Evolutionary conservation across 2,329 filamentous ascomycete genomes (phyloP).

Genomic region (Sporothrix euskadiensis): DNA sequence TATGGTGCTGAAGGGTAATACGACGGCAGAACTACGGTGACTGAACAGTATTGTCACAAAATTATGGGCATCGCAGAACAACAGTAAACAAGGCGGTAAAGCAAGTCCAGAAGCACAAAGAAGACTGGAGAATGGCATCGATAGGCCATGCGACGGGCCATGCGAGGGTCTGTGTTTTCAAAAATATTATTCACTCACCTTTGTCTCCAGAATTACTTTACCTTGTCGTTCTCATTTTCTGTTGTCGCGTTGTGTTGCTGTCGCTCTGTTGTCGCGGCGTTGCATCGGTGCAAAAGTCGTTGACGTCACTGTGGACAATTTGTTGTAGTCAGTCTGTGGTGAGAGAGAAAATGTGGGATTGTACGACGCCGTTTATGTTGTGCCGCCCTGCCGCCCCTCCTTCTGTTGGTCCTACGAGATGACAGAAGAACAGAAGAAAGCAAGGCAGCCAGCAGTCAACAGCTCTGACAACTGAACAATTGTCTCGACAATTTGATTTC

Average conservation of each 20-base stretch:
- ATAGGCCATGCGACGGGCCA: neutral
- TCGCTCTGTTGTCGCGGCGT: neutral
- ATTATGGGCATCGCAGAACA: no score
- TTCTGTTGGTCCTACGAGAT: neutral
- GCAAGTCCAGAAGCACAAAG: neutral
- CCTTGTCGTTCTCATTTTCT: neutral
- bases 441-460: no score
- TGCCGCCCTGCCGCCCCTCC: neutral
- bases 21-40: neutral
- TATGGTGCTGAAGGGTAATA: neutral
- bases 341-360: neutral
- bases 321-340: neutral
- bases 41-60: neutral
- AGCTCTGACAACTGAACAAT: neutral
- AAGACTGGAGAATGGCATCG: neutral
- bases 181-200: neutral
- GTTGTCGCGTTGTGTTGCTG: neutral
- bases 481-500: neutral
- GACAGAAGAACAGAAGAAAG: no score
- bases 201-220: neutral
- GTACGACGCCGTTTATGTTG: neutral
- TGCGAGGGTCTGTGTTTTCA: neutral
- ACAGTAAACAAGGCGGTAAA: neutral
- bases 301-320: constrained; percentile 20
- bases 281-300: neutral